phyloP scores from a whole-genome alignment of 768 basidiomycete species.

The Thelephora ganbajun region DNA sequence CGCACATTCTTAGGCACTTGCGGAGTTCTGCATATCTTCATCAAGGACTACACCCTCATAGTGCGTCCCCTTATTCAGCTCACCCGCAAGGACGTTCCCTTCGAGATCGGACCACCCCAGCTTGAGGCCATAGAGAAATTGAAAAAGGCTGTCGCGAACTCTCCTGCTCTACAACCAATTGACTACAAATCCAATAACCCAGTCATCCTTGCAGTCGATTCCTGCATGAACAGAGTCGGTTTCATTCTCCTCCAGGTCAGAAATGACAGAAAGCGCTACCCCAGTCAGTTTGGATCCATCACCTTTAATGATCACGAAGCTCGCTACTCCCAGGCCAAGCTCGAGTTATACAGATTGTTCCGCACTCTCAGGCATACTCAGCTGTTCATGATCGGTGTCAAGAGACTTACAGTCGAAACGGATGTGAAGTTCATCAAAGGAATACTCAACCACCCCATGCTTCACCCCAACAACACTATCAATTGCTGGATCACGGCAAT shows the following conservation, averaged over 20 bases:
- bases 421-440: constrained; percentile 21
- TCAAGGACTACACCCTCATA: constrained; percentile 9
- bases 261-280: constrained; percentile 9
- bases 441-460: too few species aligned
- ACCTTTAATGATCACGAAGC: constrained; percentile 14
- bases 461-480: background rate
- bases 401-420: constrained; percentile 16
- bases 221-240: constrained; percentile 9
- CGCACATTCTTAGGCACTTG: constrained; percentile 13
- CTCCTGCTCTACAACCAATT: constrained; percentile 3
- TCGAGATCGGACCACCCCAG: constrained; percentile 7
- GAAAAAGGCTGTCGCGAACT: constrained; percentile 1
- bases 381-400: constrained; percentile 16
- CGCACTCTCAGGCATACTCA: constrained; percentile 5
- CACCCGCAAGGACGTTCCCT: constrained; percentile 10
- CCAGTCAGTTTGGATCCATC: constrained; percentile 22
- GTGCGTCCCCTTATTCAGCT: constrained; percentile 9
- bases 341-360: constrained; percentile 11
- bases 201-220: constrained; percentile 10
- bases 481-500: background rate
- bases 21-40: constrained; percentile 10
- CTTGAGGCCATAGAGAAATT: constrained; percentile 6
- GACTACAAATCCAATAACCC: constrained; percentile 3
- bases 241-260: constrained; percentile 13
- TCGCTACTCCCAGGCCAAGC: too few species aligned